Conservation (phyloP, 1,139 yeast genomes). For the Yarrowia galli region DNA sequence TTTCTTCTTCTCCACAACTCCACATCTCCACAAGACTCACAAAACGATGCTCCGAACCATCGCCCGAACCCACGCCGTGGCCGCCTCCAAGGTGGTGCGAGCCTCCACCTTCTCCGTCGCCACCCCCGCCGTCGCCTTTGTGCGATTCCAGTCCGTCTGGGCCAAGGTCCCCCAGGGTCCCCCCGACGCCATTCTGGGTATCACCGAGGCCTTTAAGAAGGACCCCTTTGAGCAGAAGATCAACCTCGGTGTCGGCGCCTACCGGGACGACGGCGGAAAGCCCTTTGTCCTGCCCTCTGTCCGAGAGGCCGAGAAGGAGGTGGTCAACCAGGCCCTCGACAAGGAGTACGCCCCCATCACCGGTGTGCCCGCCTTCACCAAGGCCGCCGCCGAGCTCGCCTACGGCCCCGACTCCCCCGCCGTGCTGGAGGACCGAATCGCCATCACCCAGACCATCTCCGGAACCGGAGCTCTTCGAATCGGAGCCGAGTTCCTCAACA, state of each 20-base stretch:
- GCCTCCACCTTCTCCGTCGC: constrained; percentile 1
- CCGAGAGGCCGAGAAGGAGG: constrained; percentile 58
- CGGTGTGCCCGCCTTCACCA: constrained; percentile 78
- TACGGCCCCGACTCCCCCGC: constrained; percentile 55
- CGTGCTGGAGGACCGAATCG: constrained; percentile 57
- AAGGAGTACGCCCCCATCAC: constrained; percentile 91
- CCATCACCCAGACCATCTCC: constrained; percentile 71
- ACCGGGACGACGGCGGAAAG: constrained; percentile 89
- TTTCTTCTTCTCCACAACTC: constrained; percentile 8
- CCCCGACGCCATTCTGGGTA: constrained; percentile 71
- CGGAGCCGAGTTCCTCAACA: constrained; percentile 67
- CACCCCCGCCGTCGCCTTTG: constrained; percentile 11
- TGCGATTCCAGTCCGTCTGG: constrained; percentile 48
- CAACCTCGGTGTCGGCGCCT: constrained; percentile 95
- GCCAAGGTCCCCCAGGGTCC: constrained; percentile 62
- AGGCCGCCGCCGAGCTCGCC: constrained; percentile 73
- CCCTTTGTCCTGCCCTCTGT: constrained; percentile 96
- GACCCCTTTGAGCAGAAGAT: constrained; percentile 64
- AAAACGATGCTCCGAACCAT: constrained; percentile 38
- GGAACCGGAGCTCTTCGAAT: constrained; percentile 79
- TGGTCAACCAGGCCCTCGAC: constrained; percentile 60
- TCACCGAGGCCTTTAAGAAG: constrained; percentile 63
- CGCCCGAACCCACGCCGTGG: constrained; percentile 34
- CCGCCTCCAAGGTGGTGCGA: constrained; percentile 29
- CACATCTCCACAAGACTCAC: not conserved